Evolutionary conservation across 1,284 basidiomycete species (phyloP).

Genomic region (Nidula niveotomentosa): DNA sequence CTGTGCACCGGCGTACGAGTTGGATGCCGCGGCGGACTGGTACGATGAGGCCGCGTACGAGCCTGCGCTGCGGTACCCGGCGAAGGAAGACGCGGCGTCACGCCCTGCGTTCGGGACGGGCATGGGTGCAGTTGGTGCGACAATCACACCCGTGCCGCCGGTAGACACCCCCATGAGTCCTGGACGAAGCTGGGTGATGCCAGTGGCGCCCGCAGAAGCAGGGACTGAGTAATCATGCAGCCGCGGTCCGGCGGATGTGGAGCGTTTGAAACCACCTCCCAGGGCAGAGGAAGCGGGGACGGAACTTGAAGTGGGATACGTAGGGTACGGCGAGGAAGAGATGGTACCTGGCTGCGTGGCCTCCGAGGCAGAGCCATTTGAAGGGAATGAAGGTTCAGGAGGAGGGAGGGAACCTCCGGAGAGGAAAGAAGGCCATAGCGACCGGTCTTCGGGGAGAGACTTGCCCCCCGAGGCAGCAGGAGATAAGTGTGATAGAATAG

Average conservation of each 20-base stretch:
- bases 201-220: slow-evolving; percentile 22
- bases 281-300: slow-evolving; percentile 21
- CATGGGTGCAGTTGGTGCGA: slow-evolving; percentile 18
- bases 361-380: slow-evolving; percentile 5
- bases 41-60: slow-evolving; percentile 21
- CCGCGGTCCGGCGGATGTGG: slow-evolving; percentile 50
- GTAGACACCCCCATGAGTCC: slow-evolving; percentile 52
- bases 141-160: slow-evolving; percentile 5
- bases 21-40: not conserved
- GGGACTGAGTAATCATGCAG: slow-evolving; percentile 64
- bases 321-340: slow-evolving; percentile 14
- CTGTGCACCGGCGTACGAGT: slow-evolving; percentile 14
- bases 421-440: slow-evolving; percentile 79
- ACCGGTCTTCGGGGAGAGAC: slow-evolving; percentile 91
- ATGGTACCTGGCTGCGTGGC: slow-evolving; percentile 8
- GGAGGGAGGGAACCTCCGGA: slow-evolving; percentile 69
- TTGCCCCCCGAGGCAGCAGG: slow-evolving; percentile 63
- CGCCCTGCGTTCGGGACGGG: slow-evolving; percentile 18
- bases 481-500: slow-evolving; percentile 87
- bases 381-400: slow-evolving; percentile 32
- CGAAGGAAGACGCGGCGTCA: slow-evolving; percentile 10
- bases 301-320: slow-evolving; percentile 33
- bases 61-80: slow-evolving; percentile 16
- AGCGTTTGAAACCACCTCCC: slow-evolving; percentile 18
- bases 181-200: slow-evolving; percentile 55